Evolutionary conservation across 495 filamentous ascomycete species (phyloP), one percentile per base, ranked within the genome.

Genomic region (Talaromyces borbonicus): DNA sequence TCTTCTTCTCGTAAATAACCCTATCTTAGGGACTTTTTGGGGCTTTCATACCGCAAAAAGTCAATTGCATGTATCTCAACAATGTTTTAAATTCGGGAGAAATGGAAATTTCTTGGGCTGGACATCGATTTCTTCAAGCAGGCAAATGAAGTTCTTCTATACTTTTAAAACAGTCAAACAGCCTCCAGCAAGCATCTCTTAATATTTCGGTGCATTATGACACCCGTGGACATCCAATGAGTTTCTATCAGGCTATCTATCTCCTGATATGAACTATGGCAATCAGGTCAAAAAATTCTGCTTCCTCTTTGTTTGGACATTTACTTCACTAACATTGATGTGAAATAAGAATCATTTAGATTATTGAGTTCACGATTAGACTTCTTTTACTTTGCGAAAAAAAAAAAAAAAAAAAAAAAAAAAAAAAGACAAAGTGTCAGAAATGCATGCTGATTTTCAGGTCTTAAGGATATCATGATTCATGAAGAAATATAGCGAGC

Each of bases 231-330:
- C 85, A 46, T 79, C 77, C 51, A 86, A 87, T 57, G 72, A 75
- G 19, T 79, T 86, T 69, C 86, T 87, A 50, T 71, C 79, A 6
- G 77, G 81, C 2, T 86, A 86, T 45, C 66, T 87, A 19, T 85
- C 81, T 1, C 60, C 70, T 3, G 83, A 86, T 49, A 84, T 87
- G 80, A 86, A 82, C 8, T 87, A 86, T 53, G 84, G n/a, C n/a
- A n/a, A n/a, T n/a, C n/a, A n/a, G n/a, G n/a, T n/a, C n/a, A n/a
- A n/a, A n/a, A n/a, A n/a, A n/a, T n/a, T n/a, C n/a, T n/a, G n/a
- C n/a, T n/a, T n/a, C n/a, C n/a, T n/a, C n/a, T n/a, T n/a, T n/a
- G n/a, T n/a, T n/a, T n/a, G n/a, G n/a, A n/a, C n/a, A n/a, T n/a
- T n/a, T n/a, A n/a, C n/a, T n/a, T n/a, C n/a, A n/a, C n/a, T n/a